These are phyloP conservation scores for Carnegiea gigantea DNA, from an alignment of 179 eudicot genomes.

Conservation along the genomic window DNA sequence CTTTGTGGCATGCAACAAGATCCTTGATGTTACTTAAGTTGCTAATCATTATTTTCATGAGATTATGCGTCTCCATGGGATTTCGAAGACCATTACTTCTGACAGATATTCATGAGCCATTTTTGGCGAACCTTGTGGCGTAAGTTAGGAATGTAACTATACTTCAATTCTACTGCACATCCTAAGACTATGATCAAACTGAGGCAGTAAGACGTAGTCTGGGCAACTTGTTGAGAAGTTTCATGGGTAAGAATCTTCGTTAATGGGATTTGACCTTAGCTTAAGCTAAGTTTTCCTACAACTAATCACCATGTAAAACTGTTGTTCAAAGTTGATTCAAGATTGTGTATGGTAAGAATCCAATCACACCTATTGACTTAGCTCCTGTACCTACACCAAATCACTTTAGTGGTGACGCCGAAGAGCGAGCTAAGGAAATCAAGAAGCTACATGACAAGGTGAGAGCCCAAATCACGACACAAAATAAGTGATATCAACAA, in stretches of 20 bases:
- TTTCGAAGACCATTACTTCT: not conserved
- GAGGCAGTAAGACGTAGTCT: too few relatives aligned
- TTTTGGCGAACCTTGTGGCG: slow-evolving; percentile 23
- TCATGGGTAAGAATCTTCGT: too few relatives aligned
- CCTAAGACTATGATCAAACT: too few relatives aligned
- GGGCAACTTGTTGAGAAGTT: too few relatives aligned
- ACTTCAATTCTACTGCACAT: too few relatives aligned
- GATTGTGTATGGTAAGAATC: not conserved
- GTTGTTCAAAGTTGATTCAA: not conserved
- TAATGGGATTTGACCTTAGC: too few relatives aligned
- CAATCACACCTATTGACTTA: not conserved
- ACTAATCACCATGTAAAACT: not conserved
- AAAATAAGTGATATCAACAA: not conserved
- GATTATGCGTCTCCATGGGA: too few relatives aligned
- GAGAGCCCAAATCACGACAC: not conserved
- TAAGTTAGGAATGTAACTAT: too few relatives aligned
- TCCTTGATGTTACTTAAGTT: too few relatives aligned
- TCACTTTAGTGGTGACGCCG: not conserved
- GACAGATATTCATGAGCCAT: slow-evolving; percentile 19
- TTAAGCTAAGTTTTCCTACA: slow-evolving; percentile 26
- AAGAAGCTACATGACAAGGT: not conserved
- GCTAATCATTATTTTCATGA: too few relatives aligned
- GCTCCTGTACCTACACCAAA: not conserved
- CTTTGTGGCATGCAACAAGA: too few relatives aligned
- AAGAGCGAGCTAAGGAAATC: not conserved